Conservation (phyloP, 768 basidiomycete species). For the Lepiota venenata region DNA sequence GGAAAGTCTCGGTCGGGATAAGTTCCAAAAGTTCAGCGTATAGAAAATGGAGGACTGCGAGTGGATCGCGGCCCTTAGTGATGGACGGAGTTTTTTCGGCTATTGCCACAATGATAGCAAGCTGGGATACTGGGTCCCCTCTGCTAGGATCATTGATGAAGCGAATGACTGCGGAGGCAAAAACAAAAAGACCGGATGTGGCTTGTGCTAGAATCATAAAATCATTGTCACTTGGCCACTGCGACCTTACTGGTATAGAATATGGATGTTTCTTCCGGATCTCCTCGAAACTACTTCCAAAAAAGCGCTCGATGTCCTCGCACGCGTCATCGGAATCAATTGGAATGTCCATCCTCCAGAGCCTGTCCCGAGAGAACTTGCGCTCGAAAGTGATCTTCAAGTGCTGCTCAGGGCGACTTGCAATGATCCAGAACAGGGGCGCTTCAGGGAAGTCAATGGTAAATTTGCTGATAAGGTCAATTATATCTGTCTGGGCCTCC, state of each 20-base stretch:
- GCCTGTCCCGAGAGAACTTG: not conserved
- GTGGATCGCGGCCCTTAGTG: not conserved
- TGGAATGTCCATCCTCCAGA: not conserved
- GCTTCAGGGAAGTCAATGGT: not conserved
- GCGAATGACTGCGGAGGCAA: not conserved
- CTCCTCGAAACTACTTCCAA: not conserved
- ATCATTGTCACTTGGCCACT: not conserved
- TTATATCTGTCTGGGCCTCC: not conserved
- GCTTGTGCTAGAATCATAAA: not conserved
- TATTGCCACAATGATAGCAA: not conserved
- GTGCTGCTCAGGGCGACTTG: not conserved
- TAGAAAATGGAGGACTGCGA: not conserved
- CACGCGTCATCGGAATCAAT: not conserved
- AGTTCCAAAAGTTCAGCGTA: constrained; percentile 1
- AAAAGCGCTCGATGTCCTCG: not conserved
- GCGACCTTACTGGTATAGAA: not conserved
- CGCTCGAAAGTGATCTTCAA: not conserved
- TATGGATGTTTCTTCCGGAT: not conserved
- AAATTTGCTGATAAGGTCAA: not conserved
- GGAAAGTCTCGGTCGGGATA: not conserved
- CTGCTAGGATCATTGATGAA: not conserved
- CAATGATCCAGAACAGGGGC: not conserved
- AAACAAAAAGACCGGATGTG: not conserved
- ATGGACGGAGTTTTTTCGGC: not conserved
- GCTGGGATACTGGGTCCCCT: not conserved